These are phyloP conservation scores for Pestalotiopsis sp. DNA, from an alignment of 2,329 filamentous ascomycete species.

Conservation along the genomic window DNA sequence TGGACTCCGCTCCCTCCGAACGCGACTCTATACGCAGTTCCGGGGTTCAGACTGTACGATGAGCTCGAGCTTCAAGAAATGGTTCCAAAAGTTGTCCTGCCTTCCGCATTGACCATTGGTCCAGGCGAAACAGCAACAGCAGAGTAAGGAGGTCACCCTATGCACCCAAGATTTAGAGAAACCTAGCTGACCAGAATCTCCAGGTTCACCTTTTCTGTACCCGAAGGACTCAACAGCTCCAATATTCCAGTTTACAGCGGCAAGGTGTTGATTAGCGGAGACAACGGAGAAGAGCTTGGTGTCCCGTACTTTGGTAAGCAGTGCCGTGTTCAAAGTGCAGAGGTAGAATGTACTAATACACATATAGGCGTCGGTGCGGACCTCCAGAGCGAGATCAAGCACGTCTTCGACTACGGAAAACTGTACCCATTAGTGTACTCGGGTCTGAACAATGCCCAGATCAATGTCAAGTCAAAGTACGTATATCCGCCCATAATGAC, in stretches of 20 bases:
- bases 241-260: conserved; percentile 34
- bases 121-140: conserved; percentile 18
- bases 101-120: conserved; percentile 15
- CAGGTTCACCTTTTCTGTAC: conserved; percentile 20
- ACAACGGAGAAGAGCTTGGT: conserved; percentile 32
- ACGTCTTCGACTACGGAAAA: conserved; percentile 18
- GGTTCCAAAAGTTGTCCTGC: conserved; percentile 16
- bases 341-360: background rate
- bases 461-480: conserved; percentile 21
- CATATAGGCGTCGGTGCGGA: conserved; percentile 19
- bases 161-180: background rate
- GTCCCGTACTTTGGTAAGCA: conserved; percentile 32
- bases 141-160: conserved; percentile 15
- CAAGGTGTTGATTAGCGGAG: conserved; percentile 32
- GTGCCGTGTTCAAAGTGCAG: no score
- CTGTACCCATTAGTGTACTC: conserved; percentile 16
- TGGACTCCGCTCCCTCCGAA: conserved; percentile 15
- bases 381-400: conserved; percentile 17
- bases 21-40: conserved; percentile 13
- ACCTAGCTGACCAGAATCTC: background rate
- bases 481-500: background rate
- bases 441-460: conserved; percentile 8
- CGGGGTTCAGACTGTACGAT: conserved; percentile 16
- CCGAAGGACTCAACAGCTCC: conserved; percentile 24
- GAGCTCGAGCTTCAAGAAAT: conserved; percentile 17